phyloP scores from a whole-genome alignment of 2,329 filamentous ascomycete genomes.

The Fusarium citri region DNA sequence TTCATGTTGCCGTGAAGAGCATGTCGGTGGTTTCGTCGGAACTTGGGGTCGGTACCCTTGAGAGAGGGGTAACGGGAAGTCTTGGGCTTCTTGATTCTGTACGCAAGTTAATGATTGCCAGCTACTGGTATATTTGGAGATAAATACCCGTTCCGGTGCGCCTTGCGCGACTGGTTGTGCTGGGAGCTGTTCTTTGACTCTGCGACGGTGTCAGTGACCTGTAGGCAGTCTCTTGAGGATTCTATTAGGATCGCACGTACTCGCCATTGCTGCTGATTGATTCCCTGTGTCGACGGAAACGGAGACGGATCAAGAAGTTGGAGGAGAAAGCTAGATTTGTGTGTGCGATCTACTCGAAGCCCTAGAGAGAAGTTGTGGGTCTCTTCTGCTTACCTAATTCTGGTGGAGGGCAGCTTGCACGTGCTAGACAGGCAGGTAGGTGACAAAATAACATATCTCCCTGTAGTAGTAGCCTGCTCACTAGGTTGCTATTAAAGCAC shows the following conservation, averaged over 20 bases:
- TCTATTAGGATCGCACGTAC: constrained; percentile 47
- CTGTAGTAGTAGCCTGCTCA: no score
- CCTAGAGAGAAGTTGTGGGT: constrained; percentile 45
- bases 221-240: neutral
- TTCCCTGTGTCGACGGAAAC: constrained; percentile 44
- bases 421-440: constrained; percentile 4
- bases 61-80: constrained; percentile 98
- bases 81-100: constrained; percentile 99
- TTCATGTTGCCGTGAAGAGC: constrained; percentile 98
- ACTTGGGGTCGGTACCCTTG: constrained; percentile 99
- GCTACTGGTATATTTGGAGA: constrained; percentile 7
- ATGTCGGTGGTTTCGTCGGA: constrained; percentile 99
- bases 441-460: no score
- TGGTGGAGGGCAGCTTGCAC: constrained; percentile 13
- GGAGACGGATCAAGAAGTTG: constrained; percentile 45
- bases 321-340: constrained; percentile 47
- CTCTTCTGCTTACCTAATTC: constrained; percentile 34
- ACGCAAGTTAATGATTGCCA: constrained; percentile 33
- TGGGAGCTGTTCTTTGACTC: constrained; percentile 99
- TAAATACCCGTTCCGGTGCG: constrained; percentile 97
- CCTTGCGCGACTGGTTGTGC: constrained; percentile 98
- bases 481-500: no score
- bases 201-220: constrained; percentile 55
- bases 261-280: constrained; percentile 56
- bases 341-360: constrained; percentile 45